Evolutionary conservation across 495 filamentous ascomycete species (phyloP).

Genomic region (Cercophora samala): DNA sequence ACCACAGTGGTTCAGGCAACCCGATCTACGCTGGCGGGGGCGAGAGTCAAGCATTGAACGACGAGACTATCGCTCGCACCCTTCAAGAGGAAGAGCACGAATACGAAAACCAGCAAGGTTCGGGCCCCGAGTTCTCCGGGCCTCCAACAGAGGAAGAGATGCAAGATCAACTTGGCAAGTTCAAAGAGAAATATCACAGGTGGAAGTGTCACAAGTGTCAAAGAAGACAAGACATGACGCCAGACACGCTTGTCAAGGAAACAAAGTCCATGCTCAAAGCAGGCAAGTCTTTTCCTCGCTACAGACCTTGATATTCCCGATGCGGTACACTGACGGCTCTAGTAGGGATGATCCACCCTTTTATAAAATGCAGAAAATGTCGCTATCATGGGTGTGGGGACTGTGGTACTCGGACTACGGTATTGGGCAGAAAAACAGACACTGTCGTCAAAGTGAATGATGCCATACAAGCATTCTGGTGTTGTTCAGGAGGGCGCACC

Average conservation of each 20-base stretch:
- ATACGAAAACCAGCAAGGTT: neutral
- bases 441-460: neutral
- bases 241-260: neutral
- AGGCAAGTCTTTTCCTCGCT: neutral
- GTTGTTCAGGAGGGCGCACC: conserved; percentile 32
- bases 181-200: neutral
- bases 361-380: conserved; percentile 18
- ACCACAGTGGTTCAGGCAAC: neutral
- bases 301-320: neutral
- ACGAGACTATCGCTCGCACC: neutral
- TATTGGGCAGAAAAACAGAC: neutral
- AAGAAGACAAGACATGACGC: neutral
- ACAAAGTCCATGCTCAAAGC: conserved; percentile 15
- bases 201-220: neutral
- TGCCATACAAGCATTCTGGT: conserved; percentile 23
- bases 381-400: conserved; percentile 10
- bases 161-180: neutral
- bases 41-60: neutral
- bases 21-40: neutral
- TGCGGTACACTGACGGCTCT: neutral
- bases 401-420: neutral
- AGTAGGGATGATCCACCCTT: conserved; percentile 23
- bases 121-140: neutral
- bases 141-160: neutral
- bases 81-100: neutral